Conservation (phyloP, 768 basidiomycete species). For the Panellus pusillus region DNA sequence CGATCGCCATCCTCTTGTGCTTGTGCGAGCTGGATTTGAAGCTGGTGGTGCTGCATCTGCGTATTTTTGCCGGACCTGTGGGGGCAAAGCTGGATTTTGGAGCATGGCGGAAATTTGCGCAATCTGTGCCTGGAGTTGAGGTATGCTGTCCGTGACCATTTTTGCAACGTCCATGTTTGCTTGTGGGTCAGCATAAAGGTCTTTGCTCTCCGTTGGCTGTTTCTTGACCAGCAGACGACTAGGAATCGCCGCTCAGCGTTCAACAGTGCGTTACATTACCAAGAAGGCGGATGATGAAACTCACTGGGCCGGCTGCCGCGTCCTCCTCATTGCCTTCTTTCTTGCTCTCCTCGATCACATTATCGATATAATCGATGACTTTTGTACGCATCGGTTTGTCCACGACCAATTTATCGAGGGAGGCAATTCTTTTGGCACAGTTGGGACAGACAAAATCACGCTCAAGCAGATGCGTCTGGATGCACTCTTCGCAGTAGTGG, state of each 20-base stretch:
- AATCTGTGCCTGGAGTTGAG: conserved; percentile 84
- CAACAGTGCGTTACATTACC: not conserved
- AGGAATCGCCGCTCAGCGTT: not conserved
- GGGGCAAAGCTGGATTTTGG: conserved; percentile 73
- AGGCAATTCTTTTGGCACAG: conserved; percentile 85
- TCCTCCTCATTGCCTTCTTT: conserved; percentile 57
- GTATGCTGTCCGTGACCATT: conserved; percentile 71
- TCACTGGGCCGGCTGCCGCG: conserved; percentile 38
- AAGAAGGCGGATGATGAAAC: not conserved
- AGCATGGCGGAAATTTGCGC: conserved; percentile 77
- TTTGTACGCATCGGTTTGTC: conserved; percentile 80
- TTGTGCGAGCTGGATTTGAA: conserved; percentile 77
- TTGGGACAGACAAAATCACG: conserved; percentile 93
- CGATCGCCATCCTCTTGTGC: conserved; percentile 72
- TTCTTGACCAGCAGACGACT: conserved; percentile 23
- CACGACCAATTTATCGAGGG: conserved; percentile 79
- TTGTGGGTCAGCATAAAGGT: conserved; percentile 73
- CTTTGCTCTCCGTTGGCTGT: conserved; percentile 45
- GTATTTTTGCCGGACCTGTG: conserved; percentile 74
- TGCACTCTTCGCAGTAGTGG: conserved; percentile 94
- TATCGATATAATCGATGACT: conserved; percentile 82
- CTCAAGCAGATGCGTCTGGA: conserved; percentile 91
- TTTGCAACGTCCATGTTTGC: conserved; percentile 67
- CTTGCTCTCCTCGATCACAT: conserved; percentile 74
- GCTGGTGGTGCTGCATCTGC: conserved; percentile 79